Evolutionary conservation across 78 protist species (phyloP).

Genomic region (Dictyostelium intermedium): DNA sequence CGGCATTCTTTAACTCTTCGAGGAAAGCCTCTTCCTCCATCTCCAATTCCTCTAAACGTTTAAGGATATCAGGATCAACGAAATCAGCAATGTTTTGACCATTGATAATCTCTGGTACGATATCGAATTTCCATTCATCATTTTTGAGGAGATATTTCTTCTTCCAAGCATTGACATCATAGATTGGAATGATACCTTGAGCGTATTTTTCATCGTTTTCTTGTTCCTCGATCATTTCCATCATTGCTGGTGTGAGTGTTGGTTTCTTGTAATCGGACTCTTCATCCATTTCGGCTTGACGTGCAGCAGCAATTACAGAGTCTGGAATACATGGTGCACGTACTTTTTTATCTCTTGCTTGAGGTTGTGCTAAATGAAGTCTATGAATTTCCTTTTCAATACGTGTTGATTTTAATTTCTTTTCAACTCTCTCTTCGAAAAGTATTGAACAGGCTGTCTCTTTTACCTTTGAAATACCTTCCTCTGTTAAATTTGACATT

Average conservation of each 20-base stretch:
- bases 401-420: slow-evolving; percentile 59
- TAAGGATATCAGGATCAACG: slow-evolving; percentile 96
- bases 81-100: slow-evolving; percentile 98
- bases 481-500: slow-evolving; percentile 89
- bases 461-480: slow-evolving; percentile 92
- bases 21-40: slow-evolving; percentile 88
- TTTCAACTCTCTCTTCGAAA: slow-evolving; percentile 89
- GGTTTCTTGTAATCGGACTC: slow-evolving; percentile 36
- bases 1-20: slow-evolving; percentile 37
- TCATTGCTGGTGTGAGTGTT: slow-evolving; percentile 18
- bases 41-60: slow-evolving; percentile 90
- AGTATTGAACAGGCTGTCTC: slow-evolving; percentile 94
- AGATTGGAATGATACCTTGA: slow-evolving; percentile 56
- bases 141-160: slow-evolving; percentile 69
- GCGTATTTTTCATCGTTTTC: slow-evolving; percentile 34
- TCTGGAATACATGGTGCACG: slow-evolving; percentile 87
- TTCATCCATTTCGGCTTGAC: not conserved
- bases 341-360: slow-evolving; percentile 79
- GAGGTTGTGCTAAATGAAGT: slow-evolving; percentile 93
- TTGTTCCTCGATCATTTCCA: slow-evolving; percentile 27
- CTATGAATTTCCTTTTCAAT: slow-evolving; percentile 67
- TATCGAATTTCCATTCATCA: slow-evolving; percentile 95
- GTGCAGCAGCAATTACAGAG: slow-evolving; percentile 19
- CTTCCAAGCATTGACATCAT: slow-evolving; percentile 50
- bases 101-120: slow-evolving; percentile 98